These are phyloP conservation scores for Brasenia schreberi DNA, from an alignment of 164 flowering plant species.

Conservation along the genomic window DNA sequence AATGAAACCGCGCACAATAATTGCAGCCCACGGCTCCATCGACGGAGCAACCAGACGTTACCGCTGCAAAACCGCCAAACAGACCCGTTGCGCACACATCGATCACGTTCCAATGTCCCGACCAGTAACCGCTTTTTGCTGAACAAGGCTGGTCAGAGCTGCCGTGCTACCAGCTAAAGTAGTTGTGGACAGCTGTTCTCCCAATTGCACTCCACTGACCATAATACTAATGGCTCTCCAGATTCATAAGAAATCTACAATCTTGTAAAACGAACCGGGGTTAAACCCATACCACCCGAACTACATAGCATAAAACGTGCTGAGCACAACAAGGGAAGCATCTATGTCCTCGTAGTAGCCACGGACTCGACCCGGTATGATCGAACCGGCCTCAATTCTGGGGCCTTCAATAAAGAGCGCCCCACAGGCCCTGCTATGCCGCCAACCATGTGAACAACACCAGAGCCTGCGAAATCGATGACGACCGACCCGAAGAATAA, in stretches of 20 bases:
- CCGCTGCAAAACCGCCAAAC: conserved; percentile 74
- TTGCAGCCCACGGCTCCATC: conserved; percentile 84
- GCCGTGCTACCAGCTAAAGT: conserved; percentile 65
- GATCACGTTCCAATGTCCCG: conserved; percentile 64
- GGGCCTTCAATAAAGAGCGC: conserved; percentile 69
- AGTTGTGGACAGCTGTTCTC: conserved; percentile 63
- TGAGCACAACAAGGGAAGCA: conserved; percentile 53
- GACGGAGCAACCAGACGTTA: conserved; percentile 67
- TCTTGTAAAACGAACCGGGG: no score
- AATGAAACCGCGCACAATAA: conserved; percentile 62
- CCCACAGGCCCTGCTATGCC: conserved; percentile 73
- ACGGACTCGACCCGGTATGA: conserved; percentile 59
- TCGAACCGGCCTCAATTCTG: conserved; percentile 54
- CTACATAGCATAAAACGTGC: no score
- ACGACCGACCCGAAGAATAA: conserved; percentile 45
- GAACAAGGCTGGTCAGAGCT: conserved; percentile 50
- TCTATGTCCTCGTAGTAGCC: conserved; percentile 52
- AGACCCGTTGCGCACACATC: conserved; percentile 74
- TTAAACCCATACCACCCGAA: conserved; percentile 80
- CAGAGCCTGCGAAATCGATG: conserved; percentile 55
- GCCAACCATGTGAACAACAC: conserved; percentile 70
- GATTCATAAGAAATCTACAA: no score
- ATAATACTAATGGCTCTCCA: no score
- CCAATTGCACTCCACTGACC: conserved; percentile 72
- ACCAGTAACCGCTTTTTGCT: conserved; percentile 38